These are phyloP conservation scores for Russula earlei DNA, from an alignment of 768 basidiomycete genomes.

Conservation along the genomic window DNA sequence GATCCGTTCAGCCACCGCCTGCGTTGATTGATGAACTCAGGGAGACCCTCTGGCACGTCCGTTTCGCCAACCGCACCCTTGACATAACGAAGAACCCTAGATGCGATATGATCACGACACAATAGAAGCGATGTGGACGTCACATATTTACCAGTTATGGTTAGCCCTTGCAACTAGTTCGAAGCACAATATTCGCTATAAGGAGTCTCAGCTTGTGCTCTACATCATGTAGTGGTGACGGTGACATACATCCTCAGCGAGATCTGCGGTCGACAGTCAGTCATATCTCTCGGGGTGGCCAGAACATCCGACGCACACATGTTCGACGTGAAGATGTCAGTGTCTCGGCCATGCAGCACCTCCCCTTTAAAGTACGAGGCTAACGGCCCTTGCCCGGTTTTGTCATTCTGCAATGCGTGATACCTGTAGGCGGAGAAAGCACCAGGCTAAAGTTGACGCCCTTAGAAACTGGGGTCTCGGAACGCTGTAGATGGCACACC, in stretches of 20 bases:
- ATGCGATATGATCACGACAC: constrained; percentile 6
- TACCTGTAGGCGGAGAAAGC: constrained; percentile 92
- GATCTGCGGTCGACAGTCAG: constrained; percentile 37
- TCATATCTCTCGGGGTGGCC: background rate
- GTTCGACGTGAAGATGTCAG: constrained; percentile 91
- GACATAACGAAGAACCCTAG: constrained; percentile 93
- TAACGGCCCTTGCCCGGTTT: constrained; percentile 72
- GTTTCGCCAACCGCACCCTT: constrained; percentile 89
- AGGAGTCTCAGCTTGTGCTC: constrained; percentile 21
- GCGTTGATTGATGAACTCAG: constrained; percentile 90
- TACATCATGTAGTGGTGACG: background rate
- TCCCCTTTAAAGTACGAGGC: constrained; percentile 98
- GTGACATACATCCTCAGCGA: constrained; percentile 73
- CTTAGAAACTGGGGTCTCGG: background rate
- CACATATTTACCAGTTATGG: constrained; percentile 55
- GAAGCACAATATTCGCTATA: constrained; percentile 74
- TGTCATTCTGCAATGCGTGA: constrained; percentile 83
- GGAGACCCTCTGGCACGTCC: constrained; percentile 85
- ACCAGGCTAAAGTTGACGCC: constrained; percentile 48
- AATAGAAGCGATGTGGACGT: constrained; percentile 23
- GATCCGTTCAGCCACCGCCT: constrained; percentile 88
- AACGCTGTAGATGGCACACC: constrained; percentile 31
- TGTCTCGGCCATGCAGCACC: constrained; percentile 69
- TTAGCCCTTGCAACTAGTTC: constrained; percentile 71
- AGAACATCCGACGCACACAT: constrained; percentile 57